phyloP scores from a whole-genome alignment of 257 asterid genomes.

The Cordia subcordata region DNA sequence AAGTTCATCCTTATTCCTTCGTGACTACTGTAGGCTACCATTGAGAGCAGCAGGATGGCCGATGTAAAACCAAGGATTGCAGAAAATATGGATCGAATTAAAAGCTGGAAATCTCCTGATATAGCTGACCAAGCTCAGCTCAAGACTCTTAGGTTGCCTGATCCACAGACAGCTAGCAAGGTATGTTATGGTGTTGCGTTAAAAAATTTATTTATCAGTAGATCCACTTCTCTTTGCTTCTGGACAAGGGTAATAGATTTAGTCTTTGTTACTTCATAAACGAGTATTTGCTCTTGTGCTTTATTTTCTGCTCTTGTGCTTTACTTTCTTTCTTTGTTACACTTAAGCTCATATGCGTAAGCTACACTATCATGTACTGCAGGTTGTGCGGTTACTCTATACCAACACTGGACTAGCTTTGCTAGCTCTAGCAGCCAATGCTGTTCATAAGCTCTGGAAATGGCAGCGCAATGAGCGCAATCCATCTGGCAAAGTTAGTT shows the following conservation, averaged over 20 bases:
- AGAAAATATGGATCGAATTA: conserved; percentile 57
- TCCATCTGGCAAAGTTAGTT: conserved; percentile 53
- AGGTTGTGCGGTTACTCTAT: conserved; percentile 59
- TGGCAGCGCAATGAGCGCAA: conserved; percentile 72
- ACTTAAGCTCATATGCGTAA: no score
- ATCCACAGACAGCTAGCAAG: conserved; percentile 75
- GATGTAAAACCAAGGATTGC: conserved; percentile 87
- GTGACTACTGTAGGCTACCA: conserved; percentile 47
- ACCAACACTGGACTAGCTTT: conserved; percentile 64
- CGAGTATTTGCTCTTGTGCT: background rate
- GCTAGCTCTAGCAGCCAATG: conserved; percentile 59
- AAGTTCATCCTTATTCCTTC: background rate
- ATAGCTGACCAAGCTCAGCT: conserved; percentile 78
- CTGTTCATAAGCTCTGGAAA: conserved; percentile 73
- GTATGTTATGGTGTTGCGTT: conserved; percentile 28
- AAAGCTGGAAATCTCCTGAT: conserved; percentile 87
- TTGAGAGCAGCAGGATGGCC: conserved; percentile 71
- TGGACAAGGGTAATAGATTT: conserved; percentile 6
- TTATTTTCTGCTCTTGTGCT: conserved; percentile 11
- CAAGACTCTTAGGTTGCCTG: conserved; percentile 81
- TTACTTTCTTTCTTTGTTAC: conserved; percentile 7
- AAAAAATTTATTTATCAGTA: background rate
- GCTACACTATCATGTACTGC: background rate
- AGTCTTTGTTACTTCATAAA: background rate
- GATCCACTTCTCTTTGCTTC: background rate